Evolutionary conservation across 2,329 filamentous ascomycete genomes (phyloP).

Genomic region (Talaromyces verruculosus): DNA sequence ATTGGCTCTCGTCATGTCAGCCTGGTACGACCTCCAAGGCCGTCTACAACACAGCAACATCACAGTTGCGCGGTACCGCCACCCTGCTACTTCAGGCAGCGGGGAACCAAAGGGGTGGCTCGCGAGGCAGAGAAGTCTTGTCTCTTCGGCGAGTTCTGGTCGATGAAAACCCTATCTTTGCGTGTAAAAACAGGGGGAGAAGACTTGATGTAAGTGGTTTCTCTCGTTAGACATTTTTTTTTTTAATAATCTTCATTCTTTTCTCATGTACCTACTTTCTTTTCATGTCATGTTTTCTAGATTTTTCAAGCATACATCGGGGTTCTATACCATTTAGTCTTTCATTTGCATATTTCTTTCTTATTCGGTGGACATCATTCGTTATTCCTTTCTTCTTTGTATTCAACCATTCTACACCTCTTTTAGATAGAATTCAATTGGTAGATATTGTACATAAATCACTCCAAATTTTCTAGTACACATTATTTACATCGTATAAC

Average conservation of each 20-base stretch:
- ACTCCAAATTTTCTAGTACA: conserved; percentile 6
- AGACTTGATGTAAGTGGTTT: not conserved
- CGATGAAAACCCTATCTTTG: not conserved
- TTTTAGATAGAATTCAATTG: not conserved
- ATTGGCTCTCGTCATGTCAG: conserved; percentile 47
- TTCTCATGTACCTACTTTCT: not conserved
- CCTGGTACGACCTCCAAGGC: conserved; percentile 50
- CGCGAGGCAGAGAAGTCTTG: conserved; percentile 44
- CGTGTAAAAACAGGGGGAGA: not conserved
- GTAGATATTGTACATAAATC: conserved; percentile 5
- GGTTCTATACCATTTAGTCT: conserved; percentile 14
- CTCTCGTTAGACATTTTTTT: not conserved
- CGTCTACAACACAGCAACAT: conserved; percentile 46
- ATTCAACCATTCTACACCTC: not conserved
- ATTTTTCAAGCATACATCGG: conserved; percentile 8
- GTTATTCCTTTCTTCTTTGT: not conserved
- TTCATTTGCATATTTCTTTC: conserved; percentile 7
- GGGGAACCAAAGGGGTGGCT: conserved; percentile 47
- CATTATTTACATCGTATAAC: conserved; percentile 5
- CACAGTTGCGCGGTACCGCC: conserved; percentile 42
- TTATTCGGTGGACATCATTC: not conserved
- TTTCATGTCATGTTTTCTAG: not conserved
- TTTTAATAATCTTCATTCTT: conserved; percentile 3
- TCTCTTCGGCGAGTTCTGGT: conserved; percentile 33
- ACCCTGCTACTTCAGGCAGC: conserved; percentile 26